Evolutionary conservation across 1,284 basidiomycete genomes (phyloP).

Genomic region (Hortiboletus rubellus): DNA sequence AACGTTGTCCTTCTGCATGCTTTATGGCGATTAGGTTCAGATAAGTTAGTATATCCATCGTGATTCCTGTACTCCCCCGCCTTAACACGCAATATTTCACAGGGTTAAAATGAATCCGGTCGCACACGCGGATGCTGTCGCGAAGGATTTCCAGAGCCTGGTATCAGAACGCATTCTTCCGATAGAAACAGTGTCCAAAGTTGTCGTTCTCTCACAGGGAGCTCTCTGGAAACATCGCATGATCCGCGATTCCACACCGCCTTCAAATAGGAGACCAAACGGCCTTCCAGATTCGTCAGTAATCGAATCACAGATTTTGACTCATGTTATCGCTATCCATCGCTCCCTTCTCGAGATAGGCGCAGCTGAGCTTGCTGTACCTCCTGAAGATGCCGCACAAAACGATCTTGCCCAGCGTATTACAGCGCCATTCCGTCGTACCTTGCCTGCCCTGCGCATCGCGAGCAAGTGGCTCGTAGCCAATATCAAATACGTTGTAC

Average conservation of each 20-base stretch:
- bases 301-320: conserved; percentile 70
- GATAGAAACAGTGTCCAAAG: conserved; percentile 73
- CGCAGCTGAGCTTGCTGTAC: conserved; percentile 51
- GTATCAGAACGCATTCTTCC: conserved; percentile 72
- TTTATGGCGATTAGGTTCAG: conserved; percentile 59
- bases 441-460: conserved; percentile 85
- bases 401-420: conserved; percentile 78
- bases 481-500: conserved; percentile 72
- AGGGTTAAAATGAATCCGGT: conserved; percentile 23
- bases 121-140: conserved; percentile 42
- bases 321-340: conserved; percentile 74
- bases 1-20: conserved; percentile 73
- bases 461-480: conserved; percentile 87
- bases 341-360: conserved; percentile 70
- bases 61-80: neutral
- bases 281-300: conserved; percentile 17
- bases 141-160: conserved; percentile 55
- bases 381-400: conserved; percentile 51
- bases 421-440: conserved; percentile 82
- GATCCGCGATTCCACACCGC: conserved; percentile 47
- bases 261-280: conserved; percentile 33
- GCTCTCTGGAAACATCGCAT: conserved; percentile 83
- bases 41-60: conserved; percentile 50
- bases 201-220: conserved; percentile 73
- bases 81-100: neutral